Conservation (phyloP, 2,329 filamentous ascomycete species). For the Calycina herbarum region DNA sequence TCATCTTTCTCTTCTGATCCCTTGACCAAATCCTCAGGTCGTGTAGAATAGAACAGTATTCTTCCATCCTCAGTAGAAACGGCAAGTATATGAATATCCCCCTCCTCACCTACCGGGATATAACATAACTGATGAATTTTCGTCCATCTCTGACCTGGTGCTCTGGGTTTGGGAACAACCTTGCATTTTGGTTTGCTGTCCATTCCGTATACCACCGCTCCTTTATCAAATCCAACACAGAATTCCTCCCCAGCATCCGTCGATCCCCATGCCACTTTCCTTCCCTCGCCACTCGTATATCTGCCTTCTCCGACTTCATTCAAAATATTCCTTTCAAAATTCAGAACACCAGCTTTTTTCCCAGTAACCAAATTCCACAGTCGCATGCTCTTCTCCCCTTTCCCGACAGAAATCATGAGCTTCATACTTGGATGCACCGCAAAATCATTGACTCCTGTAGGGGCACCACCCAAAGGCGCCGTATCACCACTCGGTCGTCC, state of each 20-base stretch:
- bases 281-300: constrained; percentile 78
- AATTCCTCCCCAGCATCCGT: constrained; percentile 78
- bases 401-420: constrained; percentile 89
- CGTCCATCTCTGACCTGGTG: constrained; percentile 43
- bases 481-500: constrained; percentile 89
- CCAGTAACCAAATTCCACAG: constrained; percentile 97
- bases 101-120: constrained; percentile 51
- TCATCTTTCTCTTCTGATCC: constrained; percentile 43
- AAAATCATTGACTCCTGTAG: constrained; percentile 91
- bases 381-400: constrained; percentile 86
- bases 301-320: constrained; percentile 73
- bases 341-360: constrained; percentile 90
- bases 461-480: constrained; percentile 74
- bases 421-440: constrained; percentile 96
- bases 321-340: constrained; percentile 74
- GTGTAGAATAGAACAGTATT: constrained; percentile 79
- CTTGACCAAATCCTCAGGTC: constrained; percentile 45
- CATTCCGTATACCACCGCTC: constrained; percentile 81
- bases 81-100: constrained; percentile 61
- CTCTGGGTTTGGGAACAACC: constrained; percentile 60
- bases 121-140: constrained; percentile 86
- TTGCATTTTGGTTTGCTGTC: constrained; percentile 80
- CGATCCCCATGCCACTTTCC: constrained; percentile 76
- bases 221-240: constrained; percentile 84
- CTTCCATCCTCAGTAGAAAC: constrained; percentile 89